Evolutionary conservation across 2,329 filamentous ascomycete species (phyloP), one percentile per base, ranked within the genome.

Genomic region (Nemania diffusa): DNA sequence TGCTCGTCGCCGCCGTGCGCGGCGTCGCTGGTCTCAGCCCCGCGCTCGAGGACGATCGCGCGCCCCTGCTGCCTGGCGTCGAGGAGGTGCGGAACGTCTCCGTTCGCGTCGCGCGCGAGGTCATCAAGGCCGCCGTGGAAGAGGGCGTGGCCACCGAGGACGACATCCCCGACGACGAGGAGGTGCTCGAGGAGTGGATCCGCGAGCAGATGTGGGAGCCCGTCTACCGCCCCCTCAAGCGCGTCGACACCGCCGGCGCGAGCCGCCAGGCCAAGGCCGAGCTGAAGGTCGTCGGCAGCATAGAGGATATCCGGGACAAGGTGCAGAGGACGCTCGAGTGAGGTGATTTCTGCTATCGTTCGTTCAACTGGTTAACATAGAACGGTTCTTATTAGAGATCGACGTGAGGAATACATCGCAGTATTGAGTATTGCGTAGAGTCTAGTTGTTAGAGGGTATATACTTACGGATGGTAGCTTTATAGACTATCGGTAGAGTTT

Each of bases 191-290:
- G 62, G 85, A 86, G 64, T 95, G 92, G 92, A 89, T 94, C 66
- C 78, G 84, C 27, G 90, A 90, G 80, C 92, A 94, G 82, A 94
- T 94, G 92, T 94, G 92, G 92, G 82, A 91, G 69, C 85, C 92
- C 0, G 84, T 83, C 56, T 95, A 94, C 76, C 79, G 91, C 27
- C 86, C 87, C 1, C 76, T 93, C 71, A 85, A 84, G 75, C 81
- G 84, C 40, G 88, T 93, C 5, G 80, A 82, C 22, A 79, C 82
- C 29, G 78, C 81, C 5, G 77, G 76, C 0, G 89, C 89, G 0
- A 85, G 83, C 55, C 81, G 87, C n/a, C 79, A 83, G 70, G 90
- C 90, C 0, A 89, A 79, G 77, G 88, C 87, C 0, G 84, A 90
- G 78, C 76, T 87, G 69, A 85, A 87, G 66, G 78, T 83, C 56